Percentiles rank a stretch among this genome's conserved stretches.
Conservation (phyloP, 2,329 filamentous ascomycete genomes). For the Ramularia endophylla region DNA sequence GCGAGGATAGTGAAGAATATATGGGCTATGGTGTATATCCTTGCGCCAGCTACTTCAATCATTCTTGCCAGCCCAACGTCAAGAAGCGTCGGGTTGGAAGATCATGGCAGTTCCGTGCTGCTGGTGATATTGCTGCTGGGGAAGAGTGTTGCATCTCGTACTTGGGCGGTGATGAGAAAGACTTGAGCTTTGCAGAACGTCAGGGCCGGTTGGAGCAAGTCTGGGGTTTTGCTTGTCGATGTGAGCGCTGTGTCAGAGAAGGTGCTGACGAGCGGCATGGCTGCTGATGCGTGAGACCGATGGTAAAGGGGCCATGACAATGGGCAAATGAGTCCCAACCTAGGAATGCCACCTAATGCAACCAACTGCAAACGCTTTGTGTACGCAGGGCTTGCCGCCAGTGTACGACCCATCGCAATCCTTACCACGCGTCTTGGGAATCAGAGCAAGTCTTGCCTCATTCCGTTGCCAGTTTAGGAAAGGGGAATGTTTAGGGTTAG, state of each 20-base stretch:
- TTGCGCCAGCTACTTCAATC: constrained; percentile 44
- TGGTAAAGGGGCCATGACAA: no score
- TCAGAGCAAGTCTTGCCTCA: no score
- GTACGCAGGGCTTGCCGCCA: no score
- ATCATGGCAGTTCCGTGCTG: constrained; percentile 37
- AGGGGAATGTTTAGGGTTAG: no score
- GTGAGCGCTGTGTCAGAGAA: constrained; percentile 32
- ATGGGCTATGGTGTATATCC: constrained; percentile 46
- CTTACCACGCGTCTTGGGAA: no score
- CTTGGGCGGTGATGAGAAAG: constrained; percentile 43
- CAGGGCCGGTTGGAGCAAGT: constrained; percentile 33
- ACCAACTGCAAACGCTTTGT: no score
- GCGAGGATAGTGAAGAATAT: constrained; percentile 42
- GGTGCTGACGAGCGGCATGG: no score
- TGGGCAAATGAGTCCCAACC: no score
- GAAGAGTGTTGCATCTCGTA: constrained; percentile 46
- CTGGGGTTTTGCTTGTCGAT: constrained; percentile 44
- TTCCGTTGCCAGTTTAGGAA: no score
- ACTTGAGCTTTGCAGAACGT: constrained; percentile 32
- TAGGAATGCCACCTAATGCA: no score
- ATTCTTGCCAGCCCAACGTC: constrained; percentile 41
- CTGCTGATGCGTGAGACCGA: no score
- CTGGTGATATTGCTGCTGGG: constrained; percentile 31
- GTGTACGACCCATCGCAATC: no score
- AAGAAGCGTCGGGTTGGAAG: constrained; percentile 37